Percentiles rank a stretch among this genome's conserved stretches.
Evolutionary conservation across 2,329 filamentous ascomycete species (phyloP).

Genomic region (Sodiomyces alkalinus): DNA sequence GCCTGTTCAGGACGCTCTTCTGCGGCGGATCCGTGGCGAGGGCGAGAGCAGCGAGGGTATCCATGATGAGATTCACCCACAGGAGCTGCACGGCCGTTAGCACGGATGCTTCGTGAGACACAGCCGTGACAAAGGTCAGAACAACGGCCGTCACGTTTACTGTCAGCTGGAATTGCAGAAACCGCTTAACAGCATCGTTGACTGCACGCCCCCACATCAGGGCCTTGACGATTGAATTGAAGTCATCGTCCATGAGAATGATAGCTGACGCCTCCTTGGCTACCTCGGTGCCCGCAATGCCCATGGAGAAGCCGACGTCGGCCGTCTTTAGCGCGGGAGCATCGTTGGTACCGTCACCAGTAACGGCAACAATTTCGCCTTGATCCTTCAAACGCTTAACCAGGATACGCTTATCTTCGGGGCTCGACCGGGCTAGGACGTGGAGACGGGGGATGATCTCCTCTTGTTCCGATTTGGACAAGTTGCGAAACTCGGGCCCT

Average conservation of each 20-base stretch:
- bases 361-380: conserved; percentile 68
- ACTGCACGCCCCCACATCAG: conserved; percentile 68
- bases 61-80: conserved; percentile 97
- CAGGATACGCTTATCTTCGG: conserved; percentile 61
- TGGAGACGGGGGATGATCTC: conserved; percentile 54
- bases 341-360: conserved; percentile 74
- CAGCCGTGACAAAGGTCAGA: conserved; percentile 76
- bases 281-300: conserved; percentile 68
- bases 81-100: conserved; percentile 81
- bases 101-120: conserved; percentile 65
- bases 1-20: conserved; percentile 64
- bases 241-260: conserved; percentile 80
- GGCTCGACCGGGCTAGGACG: conserved; percentile 59
- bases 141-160: conserved; percentile 87
- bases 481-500: conserved; percentile 61
- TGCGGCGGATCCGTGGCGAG: conserved; percentile 84
- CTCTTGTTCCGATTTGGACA: conserved; percentile 49
- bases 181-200: conserved; percentile 64
- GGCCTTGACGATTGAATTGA: conserved; percentile 72
- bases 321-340: conserved; percentile 68
- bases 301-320: conserved; percentile 77
- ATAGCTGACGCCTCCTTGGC: conserved; percentile 77
- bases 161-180: conserved; percentile 63
- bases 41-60: conserved; percentile 80
- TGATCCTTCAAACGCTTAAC: conserved; percentile 57